phyloP scores from a whole-genome alignment of 2,329 filamentous ascomycete genomes.

The Paradendryphiella salina region DNA sequence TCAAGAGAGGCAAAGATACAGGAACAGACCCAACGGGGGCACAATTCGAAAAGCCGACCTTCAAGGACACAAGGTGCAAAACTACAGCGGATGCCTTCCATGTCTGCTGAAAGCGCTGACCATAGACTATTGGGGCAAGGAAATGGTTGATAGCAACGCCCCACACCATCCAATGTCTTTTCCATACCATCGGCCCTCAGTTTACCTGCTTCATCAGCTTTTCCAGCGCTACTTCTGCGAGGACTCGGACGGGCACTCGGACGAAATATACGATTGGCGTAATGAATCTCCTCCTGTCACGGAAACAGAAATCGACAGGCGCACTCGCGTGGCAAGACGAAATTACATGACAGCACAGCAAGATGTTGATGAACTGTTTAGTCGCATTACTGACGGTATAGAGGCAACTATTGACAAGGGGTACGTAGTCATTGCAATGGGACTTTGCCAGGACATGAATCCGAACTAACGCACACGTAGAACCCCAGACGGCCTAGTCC shows the following conservation, averaged over 20 bases:
- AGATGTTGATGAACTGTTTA: not conserved
- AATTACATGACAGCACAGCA: not conserved
- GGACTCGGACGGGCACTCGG: not conserved
- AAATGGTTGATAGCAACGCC: not conserved
- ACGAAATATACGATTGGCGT: not conserved
- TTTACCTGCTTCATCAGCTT: not conserved
- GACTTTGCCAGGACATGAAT: no score
- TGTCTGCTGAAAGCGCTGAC: constrained; percentile 10
- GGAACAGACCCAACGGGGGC: not conserved
- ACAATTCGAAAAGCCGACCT: not conserved
- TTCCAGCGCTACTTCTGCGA: not conserved
- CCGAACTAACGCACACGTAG: not conserved
- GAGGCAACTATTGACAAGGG: not conserved
- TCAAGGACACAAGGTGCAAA: not conserved
- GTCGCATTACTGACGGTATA: not conserved
- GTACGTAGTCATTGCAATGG: not conserved
- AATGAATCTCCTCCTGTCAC: not conserved
- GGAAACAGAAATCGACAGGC: not conserved
- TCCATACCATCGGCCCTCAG: not conserved
- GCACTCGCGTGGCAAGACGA: not conserved
- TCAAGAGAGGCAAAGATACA: not conserved
- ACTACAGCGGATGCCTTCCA: constrained; percentile 8
- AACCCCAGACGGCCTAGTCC: not conserved
- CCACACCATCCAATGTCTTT: not conserved
- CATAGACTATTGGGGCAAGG: constrained; percentile 4